Evolutionary conservation across 345 rosid species (phyloP).

Genomic region (Eutrema yunnanense): DNA sequence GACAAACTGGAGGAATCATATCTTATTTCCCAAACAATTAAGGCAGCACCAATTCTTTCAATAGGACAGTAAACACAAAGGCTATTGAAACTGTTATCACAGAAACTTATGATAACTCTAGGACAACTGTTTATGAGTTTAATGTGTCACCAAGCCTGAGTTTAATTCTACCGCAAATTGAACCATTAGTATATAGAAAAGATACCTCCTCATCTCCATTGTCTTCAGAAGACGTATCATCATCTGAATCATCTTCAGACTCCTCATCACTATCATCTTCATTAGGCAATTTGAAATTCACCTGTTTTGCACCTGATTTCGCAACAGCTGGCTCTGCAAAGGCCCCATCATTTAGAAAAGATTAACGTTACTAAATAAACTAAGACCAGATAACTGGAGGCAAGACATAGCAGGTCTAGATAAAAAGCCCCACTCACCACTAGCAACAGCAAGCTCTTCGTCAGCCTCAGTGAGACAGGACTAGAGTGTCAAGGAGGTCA

Average conservation of each 20-base stretch:
- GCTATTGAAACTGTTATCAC: not conserved
- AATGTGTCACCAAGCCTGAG: not conserved
- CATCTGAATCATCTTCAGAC: conserved; percentile 15
- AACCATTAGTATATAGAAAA: not conserved
- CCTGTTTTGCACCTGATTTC: conserved; percentile 33
- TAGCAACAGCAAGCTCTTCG: conserved; percentile 13
- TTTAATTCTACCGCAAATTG: not conserved
- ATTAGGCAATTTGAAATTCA: conserved; percentile 39
- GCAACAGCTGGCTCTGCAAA: conserved; percentile 22
- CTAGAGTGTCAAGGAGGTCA: conserved; percentile 29
- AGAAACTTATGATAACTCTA: not conserved
- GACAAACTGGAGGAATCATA: not conserved
- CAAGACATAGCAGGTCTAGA: not conserved
- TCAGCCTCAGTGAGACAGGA: conserved; percentile 23
- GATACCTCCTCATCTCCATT: conserved; percentile 22
- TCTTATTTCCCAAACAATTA: not conserved
- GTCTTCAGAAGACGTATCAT: conserved; percentile 15
- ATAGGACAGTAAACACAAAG: not conserved
- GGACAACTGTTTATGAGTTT: not conserved
- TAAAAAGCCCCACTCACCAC: conserved; percentile 21
- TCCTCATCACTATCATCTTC: conserved; percentile 35
- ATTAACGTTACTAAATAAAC: not conserved
- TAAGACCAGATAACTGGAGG: not conserved
- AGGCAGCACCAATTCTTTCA: not conserved
- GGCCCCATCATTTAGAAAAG: not conserved